Evolutionary conservation across 495 filamentous ascomycete species (phyloP).

Genomic region (Aspergillus olivimuriae): DNA sequence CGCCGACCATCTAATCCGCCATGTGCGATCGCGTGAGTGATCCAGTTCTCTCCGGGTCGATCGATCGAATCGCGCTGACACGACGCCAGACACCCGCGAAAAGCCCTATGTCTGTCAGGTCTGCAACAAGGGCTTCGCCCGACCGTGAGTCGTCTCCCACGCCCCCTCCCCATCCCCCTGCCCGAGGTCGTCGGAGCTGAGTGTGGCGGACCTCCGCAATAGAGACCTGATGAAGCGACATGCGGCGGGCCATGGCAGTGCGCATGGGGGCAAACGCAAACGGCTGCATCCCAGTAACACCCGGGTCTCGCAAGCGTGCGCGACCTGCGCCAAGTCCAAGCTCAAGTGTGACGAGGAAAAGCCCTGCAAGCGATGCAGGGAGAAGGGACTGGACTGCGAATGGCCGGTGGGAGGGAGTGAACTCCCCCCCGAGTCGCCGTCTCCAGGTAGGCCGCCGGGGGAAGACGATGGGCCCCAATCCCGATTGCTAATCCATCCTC

Average conservation of each 20-base stretch:
- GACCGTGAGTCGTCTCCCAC: constrained; percentile 27
- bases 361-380: constrained; percentile 42
- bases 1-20: constrained; percentile 51
- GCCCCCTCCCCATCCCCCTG: background rate
- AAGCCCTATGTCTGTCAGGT: constrained; percentile 45
- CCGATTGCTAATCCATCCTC: too few species aligned
- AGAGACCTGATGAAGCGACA: constrained; percentile 50
- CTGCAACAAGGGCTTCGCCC: constrained; percentile 48
- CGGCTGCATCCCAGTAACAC: constrained; percentile 34
- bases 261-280: constrained; percentile 36
- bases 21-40: constrained; percentile 44
- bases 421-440: constrained; percentile 16
- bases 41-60: background rate
- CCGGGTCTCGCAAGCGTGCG: constrained; percentile 50
- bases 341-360: constrained; percentile 50
- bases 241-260: constrained; percentile 43
- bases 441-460: constrained; percentile 21
- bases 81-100: constrained; percentile 40
- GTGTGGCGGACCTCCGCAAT: too few species aligned
- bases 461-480: too few species aligned
- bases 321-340: constrained; percentile 44
- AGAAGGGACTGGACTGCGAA: constrained; percentile 39
- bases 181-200: background rate
- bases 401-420: constrained; percentile 29
- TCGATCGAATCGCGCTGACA: background rate